phyloP scores from a whole-genome alignment of 2,329 filamentous ascomycete genomes.

The Diaporthe vaccinii region DNA sequence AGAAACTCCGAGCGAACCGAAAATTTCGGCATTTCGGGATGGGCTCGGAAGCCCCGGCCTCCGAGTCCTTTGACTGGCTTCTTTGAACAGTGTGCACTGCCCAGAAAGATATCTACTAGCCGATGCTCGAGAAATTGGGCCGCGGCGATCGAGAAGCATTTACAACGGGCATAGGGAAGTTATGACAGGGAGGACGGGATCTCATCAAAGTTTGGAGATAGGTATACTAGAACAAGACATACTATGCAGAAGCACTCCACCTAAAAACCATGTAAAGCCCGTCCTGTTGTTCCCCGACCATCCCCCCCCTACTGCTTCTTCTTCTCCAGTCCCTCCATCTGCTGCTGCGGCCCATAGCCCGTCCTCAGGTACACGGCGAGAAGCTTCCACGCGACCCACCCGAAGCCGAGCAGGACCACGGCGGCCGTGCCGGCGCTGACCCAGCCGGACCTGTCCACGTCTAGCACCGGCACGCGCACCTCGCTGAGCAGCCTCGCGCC shows the following conservation, averaged over 20 bases:
- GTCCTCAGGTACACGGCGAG: constrained; percentile 52
- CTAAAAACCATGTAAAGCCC: neutral
- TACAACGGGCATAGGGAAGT: neutral
- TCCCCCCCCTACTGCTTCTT: constrained; percentile 45
- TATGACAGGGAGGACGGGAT: neutral
- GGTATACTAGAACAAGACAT: constrained; percentile 16
- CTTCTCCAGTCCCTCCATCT: constrained; percentile 42
- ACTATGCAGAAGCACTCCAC: constrained; percentile 15
- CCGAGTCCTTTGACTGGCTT: constrained; percentile 18
- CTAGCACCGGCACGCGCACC: constrained; percentile 76
- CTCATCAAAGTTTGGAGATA: constrained; percentile 1
- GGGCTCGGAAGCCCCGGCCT: neutral
- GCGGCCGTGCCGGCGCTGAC: constrained; percentile 69
- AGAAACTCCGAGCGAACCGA: neutral
- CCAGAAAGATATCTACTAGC: neutral
- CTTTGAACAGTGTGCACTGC: neutral
- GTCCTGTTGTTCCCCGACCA: neutral
- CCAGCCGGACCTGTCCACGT: constrained; percentile 62
- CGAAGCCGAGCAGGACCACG: constrained; percentile 73
- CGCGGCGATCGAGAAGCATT: neutral
- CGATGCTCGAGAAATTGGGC: neutral
- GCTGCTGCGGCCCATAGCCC: constrained; percentile 48
- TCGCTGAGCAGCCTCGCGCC: constrained; percentile 62
- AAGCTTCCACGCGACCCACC: constrained; percentile 78
- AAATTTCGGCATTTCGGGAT: neutral